Evolutionary conservation across 2,329 filamentous ascomycete genomes (phyloP).

Genomic region (Chrysosporium keratinophilum): DNA sequence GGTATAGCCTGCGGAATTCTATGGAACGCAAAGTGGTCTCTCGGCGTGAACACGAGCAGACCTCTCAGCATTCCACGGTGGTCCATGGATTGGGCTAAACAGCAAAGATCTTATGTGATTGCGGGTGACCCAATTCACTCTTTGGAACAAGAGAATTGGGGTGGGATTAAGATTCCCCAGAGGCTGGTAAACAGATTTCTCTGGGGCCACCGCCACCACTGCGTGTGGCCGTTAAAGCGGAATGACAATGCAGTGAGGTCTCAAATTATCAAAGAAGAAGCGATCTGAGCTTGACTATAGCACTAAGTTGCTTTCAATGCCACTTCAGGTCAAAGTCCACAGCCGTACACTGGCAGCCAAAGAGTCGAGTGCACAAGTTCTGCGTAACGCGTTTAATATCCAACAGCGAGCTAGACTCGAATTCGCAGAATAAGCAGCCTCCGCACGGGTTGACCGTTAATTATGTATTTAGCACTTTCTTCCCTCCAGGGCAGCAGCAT

Average conservation of each 20-base stretch:
- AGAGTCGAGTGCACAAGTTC: not conserved
- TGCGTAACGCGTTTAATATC: not conserved
- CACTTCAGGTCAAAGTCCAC: not conserved
- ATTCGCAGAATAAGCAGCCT: not conserved
- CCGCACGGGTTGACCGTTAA: not conserved
- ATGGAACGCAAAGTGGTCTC: slow-evolving; percentile 45
- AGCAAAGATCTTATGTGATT: not conserved
- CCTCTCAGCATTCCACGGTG: slow-evolving; percentile 42
- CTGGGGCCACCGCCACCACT: not conserved
- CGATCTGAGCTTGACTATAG: not conserved
- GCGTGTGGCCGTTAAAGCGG: not conserved
- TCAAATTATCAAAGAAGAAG: not conserved
- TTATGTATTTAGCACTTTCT: too few species aligned
- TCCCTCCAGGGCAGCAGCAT: too few species aligned
- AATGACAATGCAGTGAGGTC: not conserved
- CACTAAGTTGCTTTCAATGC: not conserved
- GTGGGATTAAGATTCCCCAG: not conserved
- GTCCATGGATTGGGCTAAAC: slow-evolving; percentile 28
- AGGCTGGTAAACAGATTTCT: not conserved
- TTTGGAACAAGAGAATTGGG: not conserved
- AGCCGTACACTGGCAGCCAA: not conserved
- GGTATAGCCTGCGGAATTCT: slow-evolving; percentile 37
- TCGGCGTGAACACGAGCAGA: slow-evolving; percentile 40
- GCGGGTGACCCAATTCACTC: not conserved
- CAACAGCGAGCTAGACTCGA: not conserved